A percentile compares a stretch with the other conserved stretches of the same genome.
These are phyloP conservation scores for Candida broadrunensis DNA, from an alignment of 805 yeast genomes.

Conservation along the genomic window DNA sequence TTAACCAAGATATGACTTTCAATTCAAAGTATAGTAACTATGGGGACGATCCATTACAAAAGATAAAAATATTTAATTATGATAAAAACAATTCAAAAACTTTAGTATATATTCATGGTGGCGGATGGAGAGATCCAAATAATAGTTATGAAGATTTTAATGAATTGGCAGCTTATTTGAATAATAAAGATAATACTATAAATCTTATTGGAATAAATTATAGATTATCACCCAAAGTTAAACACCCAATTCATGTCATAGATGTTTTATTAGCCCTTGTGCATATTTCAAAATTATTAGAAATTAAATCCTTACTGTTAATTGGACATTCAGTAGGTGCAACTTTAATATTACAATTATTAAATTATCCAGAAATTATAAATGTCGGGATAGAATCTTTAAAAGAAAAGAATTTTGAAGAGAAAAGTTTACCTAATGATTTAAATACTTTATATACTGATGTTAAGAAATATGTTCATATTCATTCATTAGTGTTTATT, in stretches of 20 bases:
- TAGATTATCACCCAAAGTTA: constrained; percentile 58
- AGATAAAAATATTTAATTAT: constrained; percentile 23
- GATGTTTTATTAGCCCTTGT: constrained; percentile 53
- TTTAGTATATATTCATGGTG: constrained; percentile 74
- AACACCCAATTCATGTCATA: constrained; percentile 58
- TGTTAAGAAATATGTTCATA: neutral
- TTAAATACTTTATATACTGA: neutral
- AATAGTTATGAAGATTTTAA: constrained; percentile 60
- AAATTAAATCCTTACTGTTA: constrained; percentile 13
- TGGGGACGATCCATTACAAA: constrained; percentile 33
- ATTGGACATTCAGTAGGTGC: constrained; percentile 87
- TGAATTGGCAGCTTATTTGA: constrained; percentile 18
- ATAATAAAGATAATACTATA: neutral
- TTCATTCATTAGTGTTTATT: constrained; percentile 26
- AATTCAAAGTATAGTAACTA: constrained; percentile 11
- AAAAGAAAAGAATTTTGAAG: neutral
- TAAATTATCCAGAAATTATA: constrained; percentile 23
- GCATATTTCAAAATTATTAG: constrained; percentile 15
- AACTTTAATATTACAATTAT: constrained; percentile 55
- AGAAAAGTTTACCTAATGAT: neutral
- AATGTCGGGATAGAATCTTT: constrained; percentile 9
- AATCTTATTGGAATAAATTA: constrained; percentile 49
- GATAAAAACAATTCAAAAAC: constrained; percentile 15
- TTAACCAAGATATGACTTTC: neutral
- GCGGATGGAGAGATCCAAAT: constrained; percentile 77